These are phyloP conservation scores for Pleurotus giganteus DNA, from an alignment of 768 basidiomycete genomes.

Conservation along the genomic window DNA sequence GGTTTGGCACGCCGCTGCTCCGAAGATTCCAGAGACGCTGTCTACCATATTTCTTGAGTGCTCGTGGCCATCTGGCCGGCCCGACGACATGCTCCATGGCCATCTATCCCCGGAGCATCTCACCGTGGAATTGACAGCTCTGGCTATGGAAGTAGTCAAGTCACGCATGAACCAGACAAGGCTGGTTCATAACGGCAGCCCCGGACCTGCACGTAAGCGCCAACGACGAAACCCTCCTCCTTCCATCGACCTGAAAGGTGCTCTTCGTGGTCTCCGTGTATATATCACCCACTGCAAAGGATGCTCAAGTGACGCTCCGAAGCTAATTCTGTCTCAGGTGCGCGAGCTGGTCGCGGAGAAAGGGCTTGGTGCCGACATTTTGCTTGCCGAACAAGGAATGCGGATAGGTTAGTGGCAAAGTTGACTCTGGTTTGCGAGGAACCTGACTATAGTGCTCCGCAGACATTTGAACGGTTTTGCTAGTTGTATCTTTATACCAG, in stretches of 20 bases:
- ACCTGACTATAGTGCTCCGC: neutral
- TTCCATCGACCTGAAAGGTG: conserved; percentile 45
- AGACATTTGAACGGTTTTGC: conserved; percentile 33
- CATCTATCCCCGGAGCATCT: conserved; percentile 85
- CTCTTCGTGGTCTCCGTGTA: conserved; percentile 60
- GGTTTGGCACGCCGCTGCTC: conserved; percentile 84
- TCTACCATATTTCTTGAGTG: conserved; percentile 93
- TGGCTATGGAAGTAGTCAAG: conserved; percentile 68
- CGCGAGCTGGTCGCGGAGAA: conserved; percentile 55
- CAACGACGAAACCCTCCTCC: conserved; percentile 29
- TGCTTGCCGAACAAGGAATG: conserved; percentile 79
- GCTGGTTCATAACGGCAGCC: conserved; percentile 10
- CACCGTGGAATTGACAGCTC: conserved; percentile 64
- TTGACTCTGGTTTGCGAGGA: neutral
- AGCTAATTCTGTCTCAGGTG: conserved; percentile 76
- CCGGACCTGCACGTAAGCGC: conserved; percentile 16
- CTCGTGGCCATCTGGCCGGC: conserved; percentile 77
- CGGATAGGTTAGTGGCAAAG: conserved; percentile 58
- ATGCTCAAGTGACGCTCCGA: conserved; percentile 46
- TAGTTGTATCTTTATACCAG: conserved; percentile 13
- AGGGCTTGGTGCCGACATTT: conserved; percentile 67
- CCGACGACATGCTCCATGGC: conserved; percentile 70
- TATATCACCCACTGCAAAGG: conserved; percentile 91
- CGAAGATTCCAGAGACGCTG: conserved; percentile 66
- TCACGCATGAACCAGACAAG: conserved; percentile 21